These are phyloP conservation scores for Podospora conica DNA, from an alignment of 495 filamentous ascomycete genomes.

Conservation along the genomic window DNA sequence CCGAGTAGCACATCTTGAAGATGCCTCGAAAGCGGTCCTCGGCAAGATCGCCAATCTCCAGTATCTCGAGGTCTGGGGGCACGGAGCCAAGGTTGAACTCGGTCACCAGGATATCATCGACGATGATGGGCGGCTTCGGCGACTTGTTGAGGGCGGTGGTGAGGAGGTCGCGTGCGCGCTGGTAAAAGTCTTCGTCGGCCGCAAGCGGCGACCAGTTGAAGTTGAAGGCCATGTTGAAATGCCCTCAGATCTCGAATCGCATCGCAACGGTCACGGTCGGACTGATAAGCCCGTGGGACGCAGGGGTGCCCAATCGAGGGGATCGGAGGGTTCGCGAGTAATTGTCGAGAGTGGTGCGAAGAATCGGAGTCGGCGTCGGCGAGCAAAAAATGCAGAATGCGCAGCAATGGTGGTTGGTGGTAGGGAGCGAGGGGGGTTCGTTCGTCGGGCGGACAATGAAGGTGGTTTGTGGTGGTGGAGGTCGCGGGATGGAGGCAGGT, in stretches of 20 bases:
- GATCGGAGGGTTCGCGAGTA: neutral
- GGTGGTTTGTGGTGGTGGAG: neutral
- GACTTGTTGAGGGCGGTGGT: constrained; percentile 96
- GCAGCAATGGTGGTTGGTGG: neutral
- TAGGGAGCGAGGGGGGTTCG: neutral
- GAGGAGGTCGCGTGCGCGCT: constrained; percentile 85
- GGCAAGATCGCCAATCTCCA: constrained; percentile 94
- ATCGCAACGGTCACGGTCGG: constrained; percentile 23
- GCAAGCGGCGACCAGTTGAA: constrained; percentile 99
- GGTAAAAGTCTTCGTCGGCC: constrained; percentile 85
- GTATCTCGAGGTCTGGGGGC: constrained; percentile 87
- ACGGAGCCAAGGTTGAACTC: constrained; percentile 92
- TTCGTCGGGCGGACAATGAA: neutral
- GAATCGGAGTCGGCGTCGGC: neutral
- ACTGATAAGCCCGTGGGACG: constrained; percentile 17
- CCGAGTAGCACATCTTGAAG: constrained; percentile 97
- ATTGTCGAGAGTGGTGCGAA: constrained; percentile 1
- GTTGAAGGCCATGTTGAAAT: constrained; percentile 89
- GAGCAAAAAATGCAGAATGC: neutral
- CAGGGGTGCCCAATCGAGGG: constrained; percentile 6
- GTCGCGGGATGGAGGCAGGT: no score
- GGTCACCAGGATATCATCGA: constrained; percentile 97
- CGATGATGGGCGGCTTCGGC: constrained; percentile 96
- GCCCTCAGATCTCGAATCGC: constrained; percentile 26
- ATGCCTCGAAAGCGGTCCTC: constrained; percentile 97